Evolutionary conservation across 352 stramenopile genomes (phyloP), one percentile per base, ranked within the genome.

Genomic region (Saprolegnia parasitica): DNA sequence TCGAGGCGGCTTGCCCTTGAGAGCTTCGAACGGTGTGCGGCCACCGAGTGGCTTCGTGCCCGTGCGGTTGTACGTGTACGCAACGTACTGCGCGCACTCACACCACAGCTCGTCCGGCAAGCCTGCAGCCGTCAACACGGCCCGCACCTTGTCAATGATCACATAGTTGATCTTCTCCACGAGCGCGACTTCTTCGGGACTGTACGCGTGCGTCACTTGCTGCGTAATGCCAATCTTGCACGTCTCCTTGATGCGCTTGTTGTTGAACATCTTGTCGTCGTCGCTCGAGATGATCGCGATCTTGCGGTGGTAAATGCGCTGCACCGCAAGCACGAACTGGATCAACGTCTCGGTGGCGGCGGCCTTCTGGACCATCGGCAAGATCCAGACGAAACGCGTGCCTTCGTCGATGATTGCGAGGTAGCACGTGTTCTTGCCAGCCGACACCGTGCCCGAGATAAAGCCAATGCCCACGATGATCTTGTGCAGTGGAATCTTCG

Each of bases 31-130:
- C 24, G 5, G 56, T 1, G 56, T 64, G 21, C 23, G 11, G 24
- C 1, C 56, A 29, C 35, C 29, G 29, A 64, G 56, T 15, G 56
- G 26, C n/a, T 64, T 64, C 26, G 56, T 50, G 23, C 21, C 15
- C 35, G 21, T 64, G 21, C 37, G 56, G 39, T 64, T 64, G 10
- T 50, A n/a, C 21, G 56, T 64, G 56, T 64, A 64, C 56, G 40
- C 35, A 18, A 64, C 56, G 56, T 64, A 64, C 15, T 50, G 20
- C 16, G 47, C 26, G 15, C 21, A 24, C 21, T 64, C 56, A 50
- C 56, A 24, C 56, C 56, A 64, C 9, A 8, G 40, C 23, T 64
- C n/a, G 10, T 49, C 20, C 13, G 21, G 21, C 15, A 64, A 11
- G 29, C 56, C 56, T 6, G 37, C 23, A 5, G 32, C 56, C 40